phyloP scores from a whole-genome alignment of 75 land plant genomes.

The Pseudotsuga menziesii region DNA sequence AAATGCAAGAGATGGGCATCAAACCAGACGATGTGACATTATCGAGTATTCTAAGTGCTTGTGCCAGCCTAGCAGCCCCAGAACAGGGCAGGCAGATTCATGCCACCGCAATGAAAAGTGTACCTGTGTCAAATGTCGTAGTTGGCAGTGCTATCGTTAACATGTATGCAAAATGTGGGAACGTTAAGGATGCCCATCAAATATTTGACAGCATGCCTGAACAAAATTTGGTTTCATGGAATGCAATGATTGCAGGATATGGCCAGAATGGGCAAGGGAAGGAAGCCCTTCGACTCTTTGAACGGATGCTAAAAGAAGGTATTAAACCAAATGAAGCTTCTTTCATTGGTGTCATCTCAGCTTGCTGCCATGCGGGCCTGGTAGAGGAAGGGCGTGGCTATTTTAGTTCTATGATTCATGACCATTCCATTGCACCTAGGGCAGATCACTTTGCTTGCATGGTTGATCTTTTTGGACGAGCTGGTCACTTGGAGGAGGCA shows the following conservation, averaged over 20 bases:
- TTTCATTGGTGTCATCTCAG: neutral
- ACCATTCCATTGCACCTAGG: neutral
- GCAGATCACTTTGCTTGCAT: neutral
- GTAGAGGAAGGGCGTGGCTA: neutral
- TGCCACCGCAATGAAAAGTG: conserved; percentile 9
- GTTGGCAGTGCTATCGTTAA: conserved; percentile 19
- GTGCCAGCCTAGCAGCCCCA: conserved; percentile 8
- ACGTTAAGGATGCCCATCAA: conserved; percentile 8
- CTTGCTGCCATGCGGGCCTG: conserved; percentile 6
- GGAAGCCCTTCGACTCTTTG: neutral
- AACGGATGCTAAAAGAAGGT: neutral
- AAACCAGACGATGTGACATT: conserved; percentile 16
- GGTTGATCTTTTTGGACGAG: neutral
- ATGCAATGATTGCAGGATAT: conserved; percentile 14
- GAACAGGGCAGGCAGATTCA: conserved; percentile 22
- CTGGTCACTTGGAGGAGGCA: neutral
- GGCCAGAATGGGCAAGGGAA: neutral
- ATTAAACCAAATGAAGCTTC: neutral
- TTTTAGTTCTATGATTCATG: neutral
- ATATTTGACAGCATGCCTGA: conserved; percentile 15
- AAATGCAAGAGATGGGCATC: conserved; percentile 7
- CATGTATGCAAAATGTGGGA: conserved; percentile 27
- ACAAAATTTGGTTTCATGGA: conserved; percentile 16
- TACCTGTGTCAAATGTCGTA: neutral
- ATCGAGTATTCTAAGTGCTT: conserved; percentile 12